Evolutionary conservation across 805 yeast genomes (phyloP), one percentile per base, ranked within the genome.

Genomic region (Tetrapisispora fleetii): DNA sequence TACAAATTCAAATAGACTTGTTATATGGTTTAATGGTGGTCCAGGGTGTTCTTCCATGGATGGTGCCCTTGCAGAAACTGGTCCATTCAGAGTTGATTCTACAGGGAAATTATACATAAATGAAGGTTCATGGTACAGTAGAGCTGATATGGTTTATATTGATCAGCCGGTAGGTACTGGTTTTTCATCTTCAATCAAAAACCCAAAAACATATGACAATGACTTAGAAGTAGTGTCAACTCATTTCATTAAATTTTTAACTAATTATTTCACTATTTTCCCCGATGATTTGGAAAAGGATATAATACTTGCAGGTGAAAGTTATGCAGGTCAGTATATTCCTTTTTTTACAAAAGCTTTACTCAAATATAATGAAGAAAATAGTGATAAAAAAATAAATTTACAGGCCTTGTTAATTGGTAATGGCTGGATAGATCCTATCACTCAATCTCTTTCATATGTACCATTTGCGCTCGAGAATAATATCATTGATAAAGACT

Each of bases 41-140:
- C 99, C 99, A 0, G 99, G 99, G 0, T 93, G 99, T 64, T 89
- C 96, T 1, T 89, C 97, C 0, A 80, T 91, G 93, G 99, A 93
- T 67, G 99, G 99, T 16, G 96, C 95, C 0, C 63, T 93, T 54
- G 78, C 90, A 79, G 99, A 93, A 64, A 69, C 81, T 3, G 99
- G 99, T 0, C 98, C 99, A 0, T 77, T 88, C 40, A 72, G 96
- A 47, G 75, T 88, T 18, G 67, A 70, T 54, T 55, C 62, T 0
- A 59, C 75, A 9, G 73, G 70, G 3, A 62, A 72, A 46, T 74
- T 87, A 9, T 65, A 62, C 14, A 65, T 71, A 47, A 87, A 87
- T 64, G 59, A 71, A 1, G 96, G 95, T 0, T 76, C 93, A 2
- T 93, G 99, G 98, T 80, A 81, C 63, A 78, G 83, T 49, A 71